Conservation (phyloP, 2,329 filamentous ascomycete species). For the Aspergillus piperis region DNA sequence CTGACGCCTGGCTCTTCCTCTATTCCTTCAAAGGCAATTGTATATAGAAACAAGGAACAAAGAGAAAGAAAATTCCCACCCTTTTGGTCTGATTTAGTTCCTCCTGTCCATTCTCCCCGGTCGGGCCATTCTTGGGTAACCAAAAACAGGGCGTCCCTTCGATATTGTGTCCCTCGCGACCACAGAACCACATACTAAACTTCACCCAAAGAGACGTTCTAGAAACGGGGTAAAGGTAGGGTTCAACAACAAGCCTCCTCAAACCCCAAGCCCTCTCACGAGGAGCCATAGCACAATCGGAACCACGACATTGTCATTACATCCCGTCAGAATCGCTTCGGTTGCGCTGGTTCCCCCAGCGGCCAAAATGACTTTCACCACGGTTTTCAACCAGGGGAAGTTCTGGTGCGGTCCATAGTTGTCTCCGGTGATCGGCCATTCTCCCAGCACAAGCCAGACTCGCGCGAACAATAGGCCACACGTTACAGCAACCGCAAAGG, state of each 20-base stretch:
- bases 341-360: conserved; percentile 83
- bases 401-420: conserved; percentile 13
- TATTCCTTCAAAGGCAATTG: background rate
- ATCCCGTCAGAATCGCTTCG: conserved; percentile 91
- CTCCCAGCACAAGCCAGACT: conserved; percentile 73
- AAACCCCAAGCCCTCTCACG: conserved; percentile 69
- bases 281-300: conserved; percentile 91
- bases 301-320: conserved; percentile 97
- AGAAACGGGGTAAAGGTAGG: no score
- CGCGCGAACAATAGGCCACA: conserved; percentile 70
- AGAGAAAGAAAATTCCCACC: background rate
- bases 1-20: background rate
- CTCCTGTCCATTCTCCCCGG: no score
- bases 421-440: conserved; percentile 56
- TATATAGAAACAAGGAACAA: background rate
- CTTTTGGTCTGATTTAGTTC: background rate
- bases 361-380: conserved; percentile 67
- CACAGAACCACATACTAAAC: background rate
- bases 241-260: conserved; percentile 11
- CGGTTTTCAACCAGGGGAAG: conserved; percentile 35
- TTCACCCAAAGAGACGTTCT: no score
- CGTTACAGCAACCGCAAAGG: conserved; percentile 80
- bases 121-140: no score
- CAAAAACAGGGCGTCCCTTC: no score
- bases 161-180: no score